A percentile compares a stretch with the other conserved stretches of the same genome.
Evolutionary conservation across 139 green algal genomes (phyloP).

Genomic region (Spirogloea muscicola): DNA sequence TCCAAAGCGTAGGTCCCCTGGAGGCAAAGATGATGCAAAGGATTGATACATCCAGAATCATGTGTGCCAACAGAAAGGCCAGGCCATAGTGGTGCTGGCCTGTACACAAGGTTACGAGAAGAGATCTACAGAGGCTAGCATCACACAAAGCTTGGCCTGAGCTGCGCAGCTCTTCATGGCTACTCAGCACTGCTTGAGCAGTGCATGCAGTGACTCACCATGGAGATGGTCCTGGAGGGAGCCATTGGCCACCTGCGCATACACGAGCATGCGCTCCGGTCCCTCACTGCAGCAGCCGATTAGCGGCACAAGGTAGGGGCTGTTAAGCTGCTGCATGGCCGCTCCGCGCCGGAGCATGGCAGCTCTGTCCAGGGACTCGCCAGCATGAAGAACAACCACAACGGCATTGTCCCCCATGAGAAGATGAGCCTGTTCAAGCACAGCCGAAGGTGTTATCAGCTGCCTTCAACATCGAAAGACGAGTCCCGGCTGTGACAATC

Average conservation of each 20-base stretch:
- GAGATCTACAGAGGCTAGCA: no score
- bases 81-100: no score
- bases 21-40: no score
- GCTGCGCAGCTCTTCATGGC: no score
- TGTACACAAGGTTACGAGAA: no score
- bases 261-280: constrained; percentile 21
- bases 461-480: background rate
- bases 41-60: no score
- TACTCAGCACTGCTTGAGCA: no score
- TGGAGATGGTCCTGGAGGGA: constrained; percentile 34
- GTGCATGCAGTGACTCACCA: background rate
- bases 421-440: background rate
- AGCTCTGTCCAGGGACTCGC: no score
- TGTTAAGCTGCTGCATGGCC: background rate
- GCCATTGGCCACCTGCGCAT: constrained; percentile 35
- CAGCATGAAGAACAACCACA: no score
- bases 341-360: constrained; percentile 3
- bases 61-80: no score
- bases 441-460: background rate
- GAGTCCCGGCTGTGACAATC: background rate
- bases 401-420: background rate
- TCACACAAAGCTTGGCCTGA: no score
- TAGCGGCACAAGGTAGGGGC: constrained; percentile 26
- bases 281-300: constrained; percentile 21
- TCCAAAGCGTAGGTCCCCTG: constrained; percentile 32